Evolutionary conservation across 352 stramenopile species (phyloP), one percentile per base, ranked within the genome.

Genomic region (Phytophthora crassamura): DNA sequence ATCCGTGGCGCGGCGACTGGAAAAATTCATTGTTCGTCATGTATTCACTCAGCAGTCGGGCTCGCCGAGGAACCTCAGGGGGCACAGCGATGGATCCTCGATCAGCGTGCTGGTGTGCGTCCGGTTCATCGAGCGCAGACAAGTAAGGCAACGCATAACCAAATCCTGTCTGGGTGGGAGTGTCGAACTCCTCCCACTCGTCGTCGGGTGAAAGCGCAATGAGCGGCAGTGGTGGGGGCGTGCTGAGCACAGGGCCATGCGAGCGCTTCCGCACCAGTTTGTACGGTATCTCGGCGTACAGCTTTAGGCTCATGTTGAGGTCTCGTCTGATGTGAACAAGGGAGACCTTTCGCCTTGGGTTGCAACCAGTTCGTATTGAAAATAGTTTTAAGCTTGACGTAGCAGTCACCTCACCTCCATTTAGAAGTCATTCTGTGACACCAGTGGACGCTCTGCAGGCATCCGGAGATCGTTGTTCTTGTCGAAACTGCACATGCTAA

Each of bases 11-110:
- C 12, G 67, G 69, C 8, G 77, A 77, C 47, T 91, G 82, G 57
- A 84, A 84, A 10, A 54, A 65, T 46, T 91, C 83, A 46, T 91
- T 91, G 36, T 88, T 82, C 5, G 64, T 69, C 83, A 90, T 91
- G 71, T 90, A 91, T 53, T 88, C 80, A 57, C 79, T 80, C 8
- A 91, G 58, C 30, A 82, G 39, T 14, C 69, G 75, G 36, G 80
- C 81, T 9, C 76, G 62, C 11, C 53, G 58, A 15, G 57, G 60
- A 35, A 18, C 61, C 16, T 68, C 55, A 5, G 53, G 43, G 4
- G 52, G 7, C 5, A 64, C 35, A 15, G 16, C 30, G n/a, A 50
- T 52, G 8, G 58, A 41, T 4, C 41, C 55, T 46, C 36, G 55
- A 9, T 74, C 61, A 0, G 50, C 35, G 36, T 83, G 67, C 18